These are phyloP conservation scores for Phytophthora cajani DNA, from an alignment of 352 stramenopile genomes.

Conservation along the genomic window DNA sequence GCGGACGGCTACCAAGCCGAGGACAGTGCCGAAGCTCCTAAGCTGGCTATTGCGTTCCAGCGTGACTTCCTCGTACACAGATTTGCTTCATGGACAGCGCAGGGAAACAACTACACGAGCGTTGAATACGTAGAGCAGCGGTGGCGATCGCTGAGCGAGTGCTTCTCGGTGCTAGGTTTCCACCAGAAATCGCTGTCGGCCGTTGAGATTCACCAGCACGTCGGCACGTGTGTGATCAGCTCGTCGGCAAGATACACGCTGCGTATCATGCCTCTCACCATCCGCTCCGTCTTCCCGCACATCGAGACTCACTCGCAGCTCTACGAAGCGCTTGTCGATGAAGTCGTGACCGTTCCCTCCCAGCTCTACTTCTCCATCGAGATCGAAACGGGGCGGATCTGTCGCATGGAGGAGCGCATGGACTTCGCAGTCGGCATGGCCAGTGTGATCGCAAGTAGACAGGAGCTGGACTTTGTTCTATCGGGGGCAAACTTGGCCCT, in stretches of 20 bases:
- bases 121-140: not conserved
- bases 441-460: not conserved
- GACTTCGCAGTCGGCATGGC: slow-evolving; percentile 2
- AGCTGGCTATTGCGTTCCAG: not conserved
- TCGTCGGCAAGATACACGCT: slow-evolving; percentile 4
- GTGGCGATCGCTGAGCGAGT: not conserved
- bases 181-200: not conserved
- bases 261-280: not conserved
- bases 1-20: not conserved
- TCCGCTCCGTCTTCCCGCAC: slow-evolving; percentile 2
- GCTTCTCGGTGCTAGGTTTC: slow-evolving; percentile 1
- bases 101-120: not conserved
- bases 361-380: slow-evolving; percentile 13
- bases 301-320: not conserved
- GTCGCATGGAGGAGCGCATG: slow-evolving; percentile 14
- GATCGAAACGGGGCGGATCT: slow-evolving; percentile 1
- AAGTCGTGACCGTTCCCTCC: slow-evolving; percentile 4
- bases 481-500: not conserved
- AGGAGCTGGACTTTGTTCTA: slow-evolving; percentile 2
- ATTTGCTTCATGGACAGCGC: not conserved
- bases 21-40: not conserved
- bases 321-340: not conserved
- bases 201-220: not conserved
- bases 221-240: not conserved
- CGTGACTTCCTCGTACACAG: not conserved